Evolutionary conservation across 2,329 filamentous ascomycete species (phyloP).

Genomic region (Ophiostoma ips): DNA sequence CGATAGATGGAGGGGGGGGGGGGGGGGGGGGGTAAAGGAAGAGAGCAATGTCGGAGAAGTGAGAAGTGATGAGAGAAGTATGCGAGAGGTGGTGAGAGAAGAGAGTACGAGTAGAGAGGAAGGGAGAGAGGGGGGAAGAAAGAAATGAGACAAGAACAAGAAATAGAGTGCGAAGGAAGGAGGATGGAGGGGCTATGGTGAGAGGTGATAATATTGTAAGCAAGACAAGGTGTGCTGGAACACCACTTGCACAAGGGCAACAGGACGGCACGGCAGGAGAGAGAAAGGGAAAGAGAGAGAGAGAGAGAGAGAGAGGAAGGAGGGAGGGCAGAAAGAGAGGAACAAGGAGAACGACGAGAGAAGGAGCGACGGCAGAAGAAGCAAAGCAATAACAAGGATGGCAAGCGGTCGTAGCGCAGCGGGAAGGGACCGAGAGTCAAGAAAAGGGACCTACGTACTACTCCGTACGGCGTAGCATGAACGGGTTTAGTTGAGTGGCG

Average conservation of each 20-base stretch:
- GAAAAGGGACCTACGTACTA: background rate
- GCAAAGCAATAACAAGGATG: background rate
- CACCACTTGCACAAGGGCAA: background rate
- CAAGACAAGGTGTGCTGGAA: background rate
- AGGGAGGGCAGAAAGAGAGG: background rate
- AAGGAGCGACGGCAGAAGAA: background rate
- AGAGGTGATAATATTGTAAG: background rate
- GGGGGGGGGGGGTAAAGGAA: too few relatives aligned
- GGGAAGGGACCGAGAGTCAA: background rate
- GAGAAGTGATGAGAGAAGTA: background rate
- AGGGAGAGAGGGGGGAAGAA: too few relatives aligned
- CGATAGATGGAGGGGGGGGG: too few relatives aligned
- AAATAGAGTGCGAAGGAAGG: too few relatives aligned
- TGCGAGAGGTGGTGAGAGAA: background rate
- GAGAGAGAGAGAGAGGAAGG: background rate
- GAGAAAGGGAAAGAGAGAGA: background rate
- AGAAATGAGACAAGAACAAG: too few relatives aligned
- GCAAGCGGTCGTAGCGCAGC: background rate
- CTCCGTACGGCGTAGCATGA: background rate
- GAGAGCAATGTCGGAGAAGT: too few relatives aligned
- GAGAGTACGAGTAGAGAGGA: background rate
- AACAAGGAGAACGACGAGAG: background rate
- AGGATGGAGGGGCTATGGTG: background rate
- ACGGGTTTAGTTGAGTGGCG: conserved; percentile 4
- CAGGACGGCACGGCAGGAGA: background rate